Evolutionary conservation across 768 basidiomycete species (phyloP).

Genomic region (Lyophyllum semitale): DNA sequence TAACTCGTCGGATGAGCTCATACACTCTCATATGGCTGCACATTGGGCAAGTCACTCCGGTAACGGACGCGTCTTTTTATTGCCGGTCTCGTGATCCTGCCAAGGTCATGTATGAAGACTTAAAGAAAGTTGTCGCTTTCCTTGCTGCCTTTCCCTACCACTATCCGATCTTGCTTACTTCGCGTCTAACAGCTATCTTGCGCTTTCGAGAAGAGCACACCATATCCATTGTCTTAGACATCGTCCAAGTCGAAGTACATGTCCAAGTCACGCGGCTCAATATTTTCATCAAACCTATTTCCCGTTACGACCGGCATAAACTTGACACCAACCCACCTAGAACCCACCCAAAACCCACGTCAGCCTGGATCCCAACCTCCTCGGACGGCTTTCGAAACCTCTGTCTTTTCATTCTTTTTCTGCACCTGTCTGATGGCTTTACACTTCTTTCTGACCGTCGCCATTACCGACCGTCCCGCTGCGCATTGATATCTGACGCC

Average conservation of each 20-base stretch:
- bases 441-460: too few species aligned
- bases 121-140: neutral
- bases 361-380: too few species aligned
- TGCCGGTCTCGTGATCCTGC: constrained; percentile 7
- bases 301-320: constrained; percentile 40
- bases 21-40: too few species aligned
- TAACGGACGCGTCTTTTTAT: constrained; percentile 1
- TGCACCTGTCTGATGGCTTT: neutral
- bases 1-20: too few species aligned
- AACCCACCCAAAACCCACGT: too few species aligned
- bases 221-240: too few species aligned
- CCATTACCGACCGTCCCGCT: constrained; percentile 9
- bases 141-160: neutral
- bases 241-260: too few species aligned
- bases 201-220: too few species aligned
- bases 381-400: neutral
- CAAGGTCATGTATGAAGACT: neutral
- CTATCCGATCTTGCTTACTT: neutral
- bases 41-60: too few species aligned
- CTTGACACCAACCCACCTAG: constrained; percentile 30
- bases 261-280: constrained; percentile 1
- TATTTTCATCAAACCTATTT: constrained; percentile 24
- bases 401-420: neutral
- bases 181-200: too few species aligned
- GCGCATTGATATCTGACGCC: constrained; percentile 6